These are phyloP conservation scores for Zygosaccharomyces bailii DNA, from an alignment of 805 yeast species.

Conservation along the genomic window DNA sequence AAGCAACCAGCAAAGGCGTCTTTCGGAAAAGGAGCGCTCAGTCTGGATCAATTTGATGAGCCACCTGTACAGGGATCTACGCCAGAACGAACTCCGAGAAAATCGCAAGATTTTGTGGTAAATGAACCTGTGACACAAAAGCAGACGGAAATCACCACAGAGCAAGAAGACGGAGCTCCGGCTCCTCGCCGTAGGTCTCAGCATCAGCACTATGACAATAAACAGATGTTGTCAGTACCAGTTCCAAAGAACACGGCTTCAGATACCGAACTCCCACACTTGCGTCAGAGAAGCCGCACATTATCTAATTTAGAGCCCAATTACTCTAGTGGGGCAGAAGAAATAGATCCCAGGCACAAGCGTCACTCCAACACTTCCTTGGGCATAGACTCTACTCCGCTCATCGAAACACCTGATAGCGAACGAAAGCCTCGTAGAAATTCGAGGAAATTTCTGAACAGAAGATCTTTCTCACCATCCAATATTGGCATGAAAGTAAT, in stretches of 20 bases:
- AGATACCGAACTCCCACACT: constrained; percentile 12
- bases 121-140: constrained; percentile 1
- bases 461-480: constrained; percentile 33
- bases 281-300: constrained; percentile 26
- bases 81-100: constrained; percentile 7
- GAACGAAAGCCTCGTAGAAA: constrained; percentile 30
- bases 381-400: constrained; percentile 1
- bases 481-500: constrained; percentile 23
- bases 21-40: constrained; percentile 53
- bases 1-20: constrained; percentile 49
- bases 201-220: constrained; percentile 17
- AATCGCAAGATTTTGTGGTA: constrained; percentile 7
- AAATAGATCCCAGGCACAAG: neutral
- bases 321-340: constrained; percentile 4
- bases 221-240: constrained; percentile 14
- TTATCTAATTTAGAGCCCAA: constrained; percentile 17
- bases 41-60: constrained; percentile 36
- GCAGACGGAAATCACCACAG: neutral
- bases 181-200: neutral
- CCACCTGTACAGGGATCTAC: constrained; percentile 6
- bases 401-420: constrained; percentile 5
- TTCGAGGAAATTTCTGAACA: constrained; percentile 26
- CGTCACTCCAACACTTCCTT: neutral
- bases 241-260: constrained; percentile 11
- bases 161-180: neutral